Base-by-base conservation (phyloP, 2,329 filamentous ascomycete species). In the Phialocephala subalpina region DNA sequence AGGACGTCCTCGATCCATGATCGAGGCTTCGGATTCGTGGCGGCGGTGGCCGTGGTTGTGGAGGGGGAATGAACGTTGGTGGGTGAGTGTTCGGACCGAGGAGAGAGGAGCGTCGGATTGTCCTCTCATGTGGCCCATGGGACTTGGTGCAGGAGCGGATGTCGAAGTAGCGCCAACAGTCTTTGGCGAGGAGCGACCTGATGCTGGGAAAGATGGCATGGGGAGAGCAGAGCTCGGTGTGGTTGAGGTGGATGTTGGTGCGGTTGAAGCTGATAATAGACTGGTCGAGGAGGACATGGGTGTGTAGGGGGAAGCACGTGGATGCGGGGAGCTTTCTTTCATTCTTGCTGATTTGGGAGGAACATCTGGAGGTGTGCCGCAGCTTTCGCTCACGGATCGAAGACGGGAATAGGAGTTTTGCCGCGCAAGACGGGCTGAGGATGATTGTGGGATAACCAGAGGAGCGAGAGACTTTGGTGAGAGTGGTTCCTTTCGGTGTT, bases 1-100 rank as follows among this genome's bases (percentile, higher is more conserved):
- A 0, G 87, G 85, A n/a, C 87, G 82, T 5, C 87, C 87, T 52
- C 87, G 81, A 65, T 90, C 86, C 82, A 87, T 86, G 55, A 88
- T 85, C 66, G 81, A 84, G 1, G 84, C 81, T 63, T 90, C 87
- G 0, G 87, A 90, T 58, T 82, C 82, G 22, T 83, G 82, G 58
- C 87, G 80, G 60, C 81, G 81, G 71, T 89, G 86, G 3, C 80
- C 74, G 2, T 72, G 49, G 61, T 56, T 36, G 35, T 63, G 49
- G 2, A 65, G 33, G 11, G 45, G 57, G 47, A 62, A 38, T n/a
- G 60, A 53, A 36, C 62, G 25, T 60, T 62, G 63, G 33, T 69
- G 60, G 8, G 70, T 63, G n/a, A 74, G 72, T 25, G 64, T 73
- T 38, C 36, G 60, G 16, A 4, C 29, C 4, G 4, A 33, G 29